Evolutionary conservation across 2,329 filamentous ascomycete species (phyloP), one percentile per base, ranked within the genome.

Genomic region (Zymoseptoria crescenta): DNA sequence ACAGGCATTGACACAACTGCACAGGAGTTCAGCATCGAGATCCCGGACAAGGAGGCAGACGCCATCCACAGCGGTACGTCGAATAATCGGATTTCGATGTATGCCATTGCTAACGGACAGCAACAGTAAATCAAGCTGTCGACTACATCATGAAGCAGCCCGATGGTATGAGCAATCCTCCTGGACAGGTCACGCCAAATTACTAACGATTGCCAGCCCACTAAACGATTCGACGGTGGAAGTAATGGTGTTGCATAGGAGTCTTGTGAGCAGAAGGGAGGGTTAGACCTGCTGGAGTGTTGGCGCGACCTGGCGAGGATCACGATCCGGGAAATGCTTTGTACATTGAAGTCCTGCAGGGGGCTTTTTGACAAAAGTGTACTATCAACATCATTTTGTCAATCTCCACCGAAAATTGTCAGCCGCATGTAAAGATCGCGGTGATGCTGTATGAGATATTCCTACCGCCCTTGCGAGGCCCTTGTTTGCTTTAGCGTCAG

Each of bases 41-140:
- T 96, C 72, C 92, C 92, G 69, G 92, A 96, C 80, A 96, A 96
- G 85, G 91, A 96, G 74, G 92, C 92, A 68, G 92, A 96, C 77
- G 82, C 83, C 67, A 96, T 96, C 77, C 91, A 94, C 84, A 96
- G 91, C 73, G 87, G 91, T 96, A 88, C 69, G 89, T 58, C 45
- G n/a, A 51, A 29, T 3, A 35, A 5, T 21, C 19, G 19, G 16
- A 56, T 16, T 28, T n/a, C 20, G 10, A 27, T 50, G 19, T 21
- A 19, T 58, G 19, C 13, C 35, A 49, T 21, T 41, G 54, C 75
- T 78, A 65, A 78, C 67, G 52, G 59, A 59, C 52, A 59, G 61
- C 4, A 2, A 45, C 71, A 96, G 92, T 96, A 70, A 89, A 94
- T 78, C 89, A 96, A 83, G 92, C 92, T 69, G 90, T 96, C 67